These are phyloP conservation scores for Daphne laureola DNA, from an alignment of 441 rosid genomes.

Conservation along the genomic window DNA sequence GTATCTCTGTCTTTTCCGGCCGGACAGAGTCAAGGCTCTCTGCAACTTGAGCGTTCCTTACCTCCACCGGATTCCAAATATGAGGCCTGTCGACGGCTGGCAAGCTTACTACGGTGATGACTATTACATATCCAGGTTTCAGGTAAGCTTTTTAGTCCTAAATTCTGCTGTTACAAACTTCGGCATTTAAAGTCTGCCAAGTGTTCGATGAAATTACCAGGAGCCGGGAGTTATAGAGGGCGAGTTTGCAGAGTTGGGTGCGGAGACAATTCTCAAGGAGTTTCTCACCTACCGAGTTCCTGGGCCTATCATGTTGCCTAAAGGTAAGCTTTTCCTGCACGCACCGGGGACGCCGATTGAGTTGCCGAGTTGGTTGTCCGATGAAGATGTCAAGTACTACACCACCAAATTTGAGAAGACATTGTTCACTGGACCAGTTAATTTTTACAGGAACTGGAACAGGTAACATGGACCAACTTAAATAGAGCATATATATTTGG, in stretches of 20 bases:
- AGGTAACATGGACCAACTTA: too few species aligned
- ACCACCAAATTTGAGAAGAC: background rate
- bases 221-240: conserved; percentile 10
- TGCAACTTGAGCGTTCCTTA: conserved; percentile 23
- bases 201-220: background rate
- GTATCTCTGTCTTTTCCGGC: conserved; percentile 24
- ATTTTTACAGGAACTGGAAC: conserved; percentile 6
- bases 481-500: too few species aligned
- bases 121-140: conserved; percentile 27
- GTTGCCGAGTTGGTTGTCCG: conserved; percentile 6
- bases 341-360: conserved; percentile 1
- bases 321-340: conserved; percentile 8
- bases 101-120: conserved; percentile 24
- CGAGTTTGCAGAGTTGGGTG: conserved; percentile 10
- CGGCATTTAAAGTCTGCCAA: too few species aligned
- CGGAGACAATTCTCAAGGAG: conserved; percentile 4
- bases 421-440: conserved; percentile 6
- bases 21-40: conserved; percentile 28
- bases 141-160: conserved; percentile 11
- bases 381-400: conserved; percentile 11
- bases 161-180: too few species aligned
- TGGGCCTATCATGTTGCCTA: conserved; percentile 5
- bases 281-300: conserved; percentile 2
- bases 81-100: conserved; percentile 14
- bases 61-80: conserved; percentile 18